Evolutionary conservation across 371 early-diverging fungal species (phyloP), one percentile per base, ranked within the genome.

Genomic region (Circinella umbellata): DNA sequence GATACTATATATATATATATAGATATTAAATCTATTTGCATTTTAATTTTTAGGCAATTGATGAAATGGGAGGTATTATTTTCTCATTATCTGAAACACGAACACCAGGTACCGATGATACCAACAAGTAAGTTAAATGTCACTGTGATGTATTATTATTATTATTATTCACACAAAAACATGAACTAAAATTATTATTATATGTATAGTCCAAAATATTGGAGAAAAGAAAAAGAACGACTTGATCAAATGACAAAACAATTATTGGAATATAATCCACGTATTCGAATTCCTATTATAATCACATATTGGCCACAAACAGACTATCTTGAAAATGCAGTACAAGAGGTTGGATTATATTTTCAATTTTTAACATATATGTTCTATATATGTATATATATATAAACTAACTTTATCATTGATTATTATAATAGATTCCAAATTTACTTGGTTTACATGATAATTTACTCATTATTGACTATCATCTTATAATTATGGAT

Each of bases 401-500:
- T 1, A 27, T 1, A 27, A 27, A 27, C 27, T 27, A 27, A 27
- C 27, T 27, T 2, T 27, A 27, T 27, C 2, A 27, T 27, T 27
- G 27, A 27, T 27, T 27, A 47, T 15, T 9, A 38, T 39, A 39
- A 38, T 65, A 79, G 73, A 75, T 83, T 35, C 81, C 81, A 4
- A 10, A 20, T 8, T 36, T 64, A 10, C 62, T 81, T 8, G 73
- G 49, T 0, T 55, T 83, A 8, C 54, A 66, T 10, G 35, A 49
- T 2, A 69, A 72, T 39, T 18, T 20, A 4, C 61, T 64, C 0
- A 47, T 79, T 4, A 60, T 59, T 8, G 77, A 74, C 47, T 81
- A 75, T 42, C 75, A 76, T 27, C 55, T 84, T 1, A n/a, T 81
- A 27, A 59, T 80, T 10, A 84, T 84, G 84, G 70, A 76, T 18